A percentile compares a stretch with the other conserved stretches of the same genome.
phyloP scores from a whole-genome alignment of 371 early-diverging fungal genomes.

The Mortierella sp. region DNA sequence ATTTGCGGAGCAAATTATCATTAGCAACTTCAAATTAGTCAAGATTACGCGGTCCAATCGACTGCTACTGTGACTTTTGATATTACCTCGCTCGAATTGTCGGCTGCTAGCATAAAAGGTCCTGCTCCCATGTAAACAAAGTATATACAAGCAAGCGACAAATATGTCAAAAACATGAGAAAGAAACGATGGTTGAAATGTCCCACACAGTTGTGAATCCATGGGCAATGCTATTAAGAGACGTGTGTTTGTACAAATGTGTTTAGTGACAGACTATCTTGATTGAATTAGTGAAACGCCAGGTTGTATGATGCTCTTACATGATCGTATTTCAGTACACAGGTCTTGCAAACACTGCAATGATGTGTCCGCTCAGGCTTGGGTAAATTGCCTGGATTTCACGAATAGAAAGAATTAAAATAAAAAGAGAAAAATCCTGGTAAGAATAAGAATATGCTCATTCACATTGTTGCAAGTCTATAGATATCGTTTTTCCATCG shows the following conservation, averaged over 20 bases:
- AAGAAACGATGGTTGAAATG: slow-evolving; percentile 88
- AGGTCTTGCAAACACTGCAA: slow-evolving; percentile 88
- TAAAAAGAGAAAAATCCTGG: not conserved
- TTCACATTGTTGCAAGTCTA: not conserved
- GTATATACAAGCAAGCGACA: slow-evolving; percentile 71
- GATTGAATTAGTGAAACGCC: too few species aligned
- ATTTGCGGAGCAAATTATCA: not conserved
- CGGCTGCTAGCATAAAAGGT: slow-evolving; percentile 68
- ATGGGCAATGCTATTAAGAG: slow-evolving; percentile 59
- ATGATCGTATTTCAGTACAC: slow-evolving; percentile 82
- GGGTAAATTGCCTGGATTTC: slow-evolving; percentile 66
- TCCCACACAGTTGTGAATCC: slow-evolving; percentile 89
- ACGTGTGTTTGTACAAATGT: not conserved
- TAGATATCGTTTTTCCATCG: not conserved
- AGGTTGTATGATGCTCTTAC: too few species aligned
- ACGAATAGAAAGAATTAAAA: not conserved
- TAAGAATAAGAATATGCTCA: not conserved
- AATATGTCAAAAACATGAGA: slow-evolving; percentile 80
- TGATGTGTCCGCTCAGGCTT: slow-evolving; percentile 95
- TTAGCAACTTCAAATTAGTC: not conserved
- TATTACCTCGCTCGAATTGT: slow-evolving; percentile 63
- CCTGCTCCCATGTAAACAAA: slow-evolving; percentile 71
- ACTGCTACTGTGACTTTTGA: too few species aligned
- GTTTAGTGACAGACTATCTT: slow-evolving; percentile 29
- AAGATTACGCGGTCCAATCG: not conserved